Evolutionary conservation across 2,329 filamentous ascomycete genomes (phyloP).

Genomic region (Claviceps quebecensis): DNA sequence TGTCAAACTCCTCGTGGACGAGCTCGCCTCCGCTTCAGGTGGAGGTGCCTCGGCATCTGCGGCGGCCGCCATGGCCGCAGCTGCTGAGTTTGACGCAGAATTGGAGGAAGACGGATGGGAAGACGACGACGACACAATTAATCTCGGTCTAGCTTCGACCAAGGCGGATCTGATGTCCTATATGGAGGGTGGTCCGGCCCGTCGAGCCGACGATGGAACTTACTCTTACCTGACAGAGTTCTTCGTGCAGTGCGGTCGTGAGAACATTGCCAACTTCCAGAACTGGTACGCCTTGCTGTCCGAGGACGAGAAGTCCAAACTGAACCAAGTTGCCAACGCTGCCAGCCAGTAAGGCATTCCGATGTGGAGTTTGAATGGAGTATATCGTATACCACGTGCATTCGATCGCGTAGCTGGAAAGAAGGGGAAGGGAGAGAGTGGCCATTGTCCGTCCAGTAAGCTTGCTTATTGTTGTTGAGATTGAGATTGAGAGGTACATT

Average conservation of each 20-base stretch:
- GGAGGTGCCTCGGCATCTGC: constrained; percentile 43
- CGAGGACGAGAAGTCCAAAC: constrained; percentile 42
- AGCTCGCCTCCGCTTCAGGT: constrained; percentile 70
- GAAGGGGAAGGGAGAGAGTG: neutral
- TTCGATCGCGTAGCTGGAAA: neutral
- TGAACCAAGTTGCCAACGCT: constrained; percentile 34
- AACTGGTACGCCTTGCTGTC: constrained; percentile 41
- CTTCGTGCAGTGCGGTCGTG: constrained; percentile 49
- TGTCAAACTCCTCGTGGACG: constrained; percentile 86
- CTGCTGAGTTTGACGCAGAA: constrained; percentile 43
- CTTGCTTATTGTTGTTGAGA: too few species aligned
- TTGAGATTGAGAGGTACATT: too few species aligned
- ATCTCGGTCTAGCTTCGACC: constrained; percentile 55
- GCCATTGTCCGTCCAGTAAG: too few species aligned
- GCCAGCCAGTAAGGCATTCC: neutral
- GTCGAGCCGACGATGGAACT: constrained; percentile 79
- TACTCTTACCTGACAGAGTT: constrained; percentile 73
- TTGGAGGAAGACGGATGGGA: constrained; percentile 80
- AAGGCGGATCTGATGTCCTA: constrained; percentile 72
- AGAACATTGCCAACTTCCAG: constrained; percentile 42
- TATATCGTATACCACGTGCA: too few species aligned
- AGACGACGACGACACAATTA: constrained; percentile 63
- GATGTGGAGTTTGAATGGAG: neutral
- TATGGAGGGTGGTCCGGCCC: constrained; percentile 42
- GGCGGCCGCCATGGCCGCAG: constrained; percentile 46